These are phyloP conservation scores for Neurospora hispaniola DNA, from an alignment of 495 filamentous ascomycete species.

Conservation along the genomic window DNA sequence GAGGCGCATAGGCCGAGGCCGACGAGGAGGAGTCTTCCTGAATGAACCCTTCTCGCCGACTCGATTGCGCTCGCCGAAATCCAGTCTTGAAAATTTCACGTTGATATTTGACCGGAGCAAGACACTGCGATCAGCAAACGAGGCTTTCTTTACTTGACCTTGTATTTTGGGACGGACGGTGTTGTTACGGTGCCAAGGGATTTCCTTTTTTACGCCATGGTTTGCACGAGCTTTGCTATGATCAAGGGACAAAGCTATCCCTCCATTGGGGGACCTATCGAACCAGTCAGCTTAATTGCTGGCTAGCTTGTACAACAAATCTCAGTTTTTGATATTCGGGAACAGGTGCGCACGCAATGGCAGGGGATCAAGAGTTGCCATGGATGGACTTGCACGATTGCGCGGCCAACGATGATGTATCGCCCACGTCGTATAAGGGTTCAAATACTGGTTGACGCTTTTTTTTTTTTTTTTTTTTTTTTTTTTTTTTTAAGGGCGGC, in stretches of 20 bases:
- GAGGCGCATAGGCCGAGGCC: constrained; percentile 35
- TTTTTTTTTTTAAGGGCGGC: not conserved
- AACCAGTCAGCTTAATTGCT: not conserved
- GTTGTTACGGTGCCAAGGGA: constrained; percentile 31
- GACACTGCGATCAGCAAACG: constrained; percentile 10
- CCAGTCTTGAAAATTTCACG: constrained; percentile 18
- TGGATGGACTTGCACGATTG: not conserved
- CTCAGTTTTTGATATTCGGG: not conserved
- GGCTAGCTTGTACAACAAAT: constrained; percentile 1
- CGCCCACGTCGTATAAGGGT: not conserved
- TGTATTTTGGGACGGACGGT: constrained; percentile 36
- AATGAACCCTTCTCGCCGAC: constrained; percentile 19
- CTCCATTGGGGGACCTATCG: not conserved
- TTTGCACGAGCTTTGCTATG: constrained; percentile 26
- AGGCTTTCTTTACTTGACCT: constrained; percentile 22
- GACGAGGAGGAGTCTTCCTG: constrained; percentile 35
- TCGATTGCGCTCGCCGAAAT: constrained; percentile 20
- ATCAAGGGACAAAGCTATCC: constrained; percentile 10
- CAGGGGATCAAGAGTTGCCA: not conserved
- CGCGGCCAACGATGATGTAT: not conserved
- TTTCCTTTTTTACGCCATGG: constrained; percentile 16
- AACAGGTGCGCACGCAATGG: not conserved
- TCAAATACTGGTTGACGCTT: not conserved
- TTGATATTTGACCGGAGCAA: constrained; percentile 15
- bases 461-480: not conserved